phyloP scores from a whole-genome alignment of 1,284 basidiomycete species.

The Phylloboletellus chloephorus region DNA sequence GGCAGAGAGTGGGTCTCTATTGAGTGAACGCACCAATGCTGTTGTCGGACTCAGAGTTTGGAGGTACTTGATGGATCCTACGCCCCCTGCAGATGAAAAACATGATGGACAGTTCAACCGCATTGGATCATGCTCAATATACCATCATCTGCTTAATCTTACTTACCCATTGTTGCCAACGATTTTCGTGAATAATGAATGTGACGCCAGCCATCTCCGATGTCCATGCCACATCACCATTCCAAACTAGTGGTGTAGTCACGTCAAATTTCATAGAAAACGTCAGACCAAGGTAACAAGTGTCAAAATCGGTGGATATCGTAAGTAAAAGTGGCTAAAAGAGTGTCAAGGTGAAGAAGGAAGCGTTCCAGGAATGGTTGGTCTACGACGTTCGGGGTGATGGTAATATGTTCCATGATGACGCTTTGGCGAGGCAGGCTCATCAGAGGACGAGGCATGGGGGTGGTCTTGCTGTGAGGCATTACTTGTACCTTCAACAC shows the following conservation, averaged over 20 bases:
- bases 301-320: conserved; percentile 1
- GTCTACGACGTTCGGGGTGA: conserved; percentile 30
- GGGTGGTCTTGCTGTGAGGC: conserved; percentile 25
- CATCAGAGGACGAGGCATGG: conserved; percentile 1
- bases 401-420: conserved; percentile 31
- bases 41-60: neutral
- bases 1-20: conserved; percentile 27
- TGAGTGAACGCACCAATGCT: conserved; percentile 14
- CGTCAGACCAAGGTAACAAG: neutral
- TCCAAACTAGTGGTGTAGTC: no score
- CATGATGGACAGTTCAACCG: neutral
- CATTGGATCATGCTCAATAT: conserved; percentile 16
- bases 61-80: conserved; percentile 3
- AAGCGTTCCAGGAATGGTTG: conserved; percentile 26
- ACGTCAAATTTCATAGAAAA: neutral
- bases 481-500: conserved; percentile 14
- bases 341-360: conserved; percentile 11
- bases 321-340: neutral
- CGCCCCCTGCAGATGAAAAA: conserved; percentile 13
- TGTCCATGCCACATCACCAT: no score
- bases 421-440: conserved; percentile 27
- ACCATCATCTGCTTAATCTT: conserved; percentile 28
- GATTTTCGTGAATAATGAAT: neutral
- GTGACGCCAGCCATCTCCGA: no score
- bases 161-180: conserved; percentile 11